phyloP scores from a whole-genome alignment of 768 basidiomycete genomes.

The Phlegmacium glaucopus region DNA sequence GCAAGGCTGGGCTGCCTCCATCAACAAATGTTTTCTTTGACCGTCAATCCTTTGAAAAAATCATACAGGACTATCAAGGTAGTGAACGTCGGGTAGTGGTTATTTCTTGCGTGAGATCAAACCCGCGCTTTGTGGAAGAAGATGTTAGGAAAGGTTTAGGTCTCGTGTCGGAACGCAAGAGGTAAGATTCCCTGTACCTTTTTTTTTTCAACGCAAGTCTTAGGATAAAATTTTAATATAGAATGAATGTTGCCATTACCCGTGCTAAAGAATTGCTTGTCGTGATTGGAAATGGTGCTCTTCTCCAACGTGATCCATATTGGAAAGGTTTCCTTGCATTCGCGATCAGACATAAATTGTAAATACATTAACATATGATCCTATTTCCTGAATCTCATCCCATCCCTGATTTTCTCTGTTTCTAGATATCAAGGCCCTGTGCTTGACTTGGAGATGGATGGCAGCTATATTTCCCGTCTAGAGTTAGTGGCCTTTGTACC shows the following conservation, averaged over 20 bases:
- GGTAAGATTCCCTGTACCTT: slow-evolving; percentile 23
- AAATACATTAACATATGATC: slow-evolving; percentile 8
- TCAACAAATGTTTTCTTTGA: neutral
- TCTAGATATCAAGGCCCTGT: slow-evolving; percentile 43
- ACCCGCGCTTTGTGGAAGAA: slow-evolving; percentile 43
- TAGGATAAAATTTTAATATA: slow-evolving; percentile 13
- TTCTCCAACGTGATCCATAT: slow-evolving; percentile 43
- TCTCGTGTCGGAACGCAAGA: slow-evolving; percentile 42
- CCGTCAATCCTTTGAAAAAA: slow-evolving; percentile 2
- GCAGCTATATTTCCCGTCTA: slow-evolving; percentile 45
- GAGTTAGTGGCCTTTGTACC: slow-evolving; percentile 33
- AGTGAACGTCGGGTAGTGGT: slow-evolving; percentile 49
- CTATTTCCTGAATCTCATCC: too few relatives aligned
- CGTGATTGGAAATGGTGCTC: slow-evolving; percentile 41
- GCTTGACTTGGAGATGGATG: slow-evolving; percentile 40
- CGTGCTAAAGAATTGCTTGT: slow-evolving; percentile 52
- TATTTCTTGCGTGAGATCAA: slow-evolving; percentile 48
- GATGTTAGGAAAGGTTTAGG: slow-evolving; percentile 44
- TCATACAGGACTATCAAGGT: slow-evolving; percentile 45
- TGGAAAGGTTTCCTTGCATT: slow-evolving; percentile 52
- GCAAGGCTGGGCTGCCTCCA: neutral
- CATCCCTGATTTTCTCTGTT: too few relatives aligned
- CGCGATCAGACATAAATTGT: slow-evolving; percentile 43
- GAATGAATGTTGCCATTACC: slow-evolving; percentile 54
- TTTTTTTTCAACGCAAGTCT: neutral